Conservation (phyloP, 2,329 filamentous ascomycete species). For the Diaporthe ampelina region DNA sequence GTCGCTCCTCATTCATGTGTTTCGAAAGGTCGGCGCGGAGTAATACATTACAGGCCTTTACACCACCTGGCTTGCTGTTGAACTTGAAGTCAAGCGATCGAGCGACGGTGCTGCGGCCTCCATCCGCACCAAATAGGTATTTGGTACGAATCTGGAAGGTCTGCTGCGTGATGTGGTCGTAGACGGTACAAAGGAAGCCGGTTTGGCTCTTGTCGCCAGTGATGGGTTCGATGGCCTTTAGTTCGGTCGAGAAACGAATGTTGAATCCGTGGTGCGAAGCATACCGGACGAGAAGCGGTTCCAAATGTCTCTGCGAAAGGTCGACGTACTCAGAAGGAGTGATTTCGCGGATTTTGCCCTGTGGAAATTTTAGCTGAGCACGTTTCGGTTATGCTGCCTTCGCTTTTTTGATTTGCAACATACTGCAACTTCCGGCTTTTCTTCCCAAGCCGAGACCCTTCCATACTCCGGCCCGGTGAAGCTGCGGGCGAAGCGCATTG, state of each 20-base stretch:
- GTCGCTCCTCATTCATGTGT: conserved; percentile 58
- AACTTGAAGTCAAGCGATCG: conserved; percentile 16
- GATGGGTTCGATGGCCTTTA: conserved; percentile 48
- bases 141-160: conserved; percentile 62
- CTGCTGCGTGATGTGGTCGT: conserved; percentile 51
- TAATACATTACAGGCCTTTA: conserved; percentile 30
- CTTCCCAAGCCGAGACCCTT: conserved; percentile 54
- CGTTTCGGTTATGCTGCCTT: background rate
- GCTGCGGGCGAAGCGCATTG: conserved; percentile 54
- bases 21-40: conserved; percentile 60
- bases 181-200: conserved; percentile 45
- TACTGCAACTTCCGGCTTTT: conserved; percentile 49
- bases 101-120: conserved; percentile 30
- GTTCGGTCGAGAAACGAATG: conserved; percentile 55
- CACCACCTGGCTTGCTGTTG: background rate
- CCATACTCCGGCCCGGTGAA: conserved; percentile 56
- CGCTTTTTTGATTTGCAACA: background rate
- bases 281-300: conserved; percentile 57
- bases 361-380: too few relatives aligned
- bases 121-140: conserved; percentile 72
- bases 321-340: conserved; percentile 51
- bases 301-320: conserved; percentile 57
- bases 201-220: background rate
- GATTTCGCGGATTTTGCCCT: conserved; percentile 50
- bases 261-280: conserved; percentile 54